Base-by-base conservation (phyloP, 768 basidiomycete genomes). In the Filobasidium floriforme region DNA sequence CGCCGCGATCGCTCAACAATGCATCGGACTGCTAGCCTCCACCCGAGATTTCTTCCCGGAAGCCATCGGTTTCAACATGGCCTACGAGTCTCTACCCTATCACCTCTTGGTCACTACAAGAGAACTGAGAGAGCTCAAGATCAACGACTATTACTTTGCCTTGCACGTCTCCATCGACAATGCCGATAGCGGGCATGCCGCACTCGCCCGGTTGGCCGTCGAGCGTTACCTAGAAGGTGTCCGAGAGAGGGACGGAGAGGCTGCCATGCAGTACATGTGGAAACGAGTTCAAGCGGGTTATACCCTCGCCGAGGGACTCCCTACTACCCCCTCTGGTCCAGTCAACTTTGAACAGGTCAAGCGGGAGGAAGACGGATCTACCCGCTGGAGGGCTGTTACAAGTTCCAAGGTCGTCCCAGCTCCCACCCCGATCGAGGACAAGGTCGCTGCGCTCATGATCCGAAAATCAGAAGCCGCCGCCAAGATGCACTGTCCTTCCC, bases 11-110 rank as follows among this genome's bases (percentile, higher is more conserved):
- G 73, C 73, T 40, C 75, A 76, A 57, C 73, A 72, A 43, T 74
- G 72, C 68, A 69, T 76, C 61, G 75, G 73, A 14, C 62, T 73
- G 6, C 62, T 73, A 2, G 71, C 75, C 2, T 66, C 70, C 4
- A 44, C 64, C 15, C 41, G 64, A 59, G 73, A 76, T 32, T 73
- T 67, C 63, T 72, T 74, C 51, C 71, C 75, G 1, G 75, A 76
- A 61, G 73, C 73, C 26, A 68, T 76, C n/a, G 75, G 75, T 19
- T 76, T 76, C 71, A 74, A 76, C 57, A 72, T 76, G 71, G 71
- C 75, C 4, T 76, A 76, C 70, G 75, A 76, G 57, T 67, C 72
- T 6, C 65, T 76, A 26, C 72, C 75, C 1, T 76, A 72, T 62
- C 75, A 76, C 62, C 66, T 76, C 29, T 66, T 74, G n/a, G 72